These are phyloP conservation scores for Boletus edulis DNA, from an alignment of 768 basidiomycete genomes.

Conservation along the genomic window DNA sequence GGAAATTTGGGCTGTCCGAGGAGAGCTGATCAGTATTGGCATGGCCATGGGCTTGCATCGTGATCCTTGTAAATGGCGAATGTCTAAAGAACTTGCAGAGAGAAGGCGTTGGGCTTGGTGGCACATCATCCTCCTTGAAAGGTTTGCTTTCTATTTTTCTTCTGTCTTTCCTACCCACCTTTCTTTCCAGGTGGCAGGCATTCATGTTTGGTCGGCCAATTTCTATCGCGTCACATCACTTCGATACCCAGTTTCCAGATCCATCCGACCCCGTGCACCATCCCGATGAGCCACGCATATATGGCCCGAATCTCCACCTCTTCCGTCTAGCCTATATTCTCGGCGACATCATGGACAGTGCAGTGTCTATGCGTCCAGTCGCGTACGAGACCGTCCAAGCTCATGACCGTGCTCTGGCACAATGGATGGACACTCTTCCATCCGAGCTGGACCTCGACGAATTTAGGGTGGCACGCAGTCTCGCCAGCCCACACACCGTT, in stretches of 20 bases:
- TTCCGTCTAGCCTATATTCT: conserved; percentile 76
- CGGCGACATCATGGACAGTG: conserved; percentile 84
- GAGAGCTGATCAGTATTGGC: conserved; percentile 70
- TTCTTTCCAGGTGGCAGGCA: conserved; percentile 68
- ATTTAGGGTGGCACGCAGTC: conserved; percentile 66
- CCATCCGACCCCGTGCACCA: conserved; percentile 45
- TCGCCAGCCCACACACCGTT: conserved; percentile 60
- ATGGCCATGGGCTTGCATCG: conserved; percentile 85
- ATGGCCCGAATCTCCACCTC: conserved; percentile 71
- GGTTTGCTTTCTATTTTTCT: conserved; percentile 42
- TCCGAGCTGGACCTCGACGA: conserved; percentile 75
- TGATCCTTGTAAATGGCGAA: conserved; percentile 77
- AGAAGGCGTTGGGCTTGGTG: conserved; percentile 89
- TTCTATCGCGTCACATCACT: conserved; percentile 75
- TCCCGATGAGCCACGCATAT: conserved; percentile 62
- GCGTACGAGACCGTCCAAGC: conserved; percentile 70
- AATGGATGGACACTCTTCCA: conserved; percentile 80
- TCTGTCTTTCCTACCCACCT: conserved; percentile 3
- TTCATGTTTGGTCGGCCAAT: conserved; percentile 84
- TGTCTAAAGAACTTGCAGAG: conserved; percentile 68
- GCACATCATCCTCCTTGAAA: conserved; percentile 79
- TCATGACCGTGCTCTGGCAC: conserved; percentile 66
- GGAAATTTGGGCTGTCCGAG: conserved; percentile 75
- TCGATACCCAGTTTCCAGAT: conserved; percentile 76
- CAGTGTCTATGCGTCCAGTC: conserved; percentile 77